Base-by-base conservation (phyloP, 2,329 filamentous ascomycete species). In the Furcasterigmium sp. region DNA sequence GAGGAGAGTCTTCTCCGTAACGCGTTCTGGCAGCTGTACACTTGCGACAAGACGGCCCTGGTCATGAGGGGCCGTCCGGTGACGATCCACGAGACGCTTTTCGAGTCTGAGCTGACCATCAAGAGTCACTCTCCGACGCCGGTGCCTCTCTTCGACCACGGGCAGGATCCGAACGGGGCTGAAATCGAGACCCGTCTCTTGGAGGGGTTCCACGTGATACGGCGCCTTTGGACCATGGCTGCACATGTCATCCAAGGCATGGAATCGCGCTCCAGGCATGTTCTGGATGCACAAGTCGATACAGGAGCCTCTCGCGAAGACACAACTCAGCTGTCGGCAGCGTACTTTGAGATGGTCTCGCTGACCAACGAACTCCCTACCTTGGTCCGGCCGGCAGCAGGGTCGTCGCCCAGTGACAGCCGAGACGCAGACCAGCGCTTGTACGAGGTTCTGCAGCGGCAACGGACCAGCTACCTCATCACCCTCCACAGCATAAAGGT, bases 41-140 rank as follows among this genome's bases (percentile, higher is more conserved):
- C 66, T 50, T 63, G 62, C 4, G 64, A 68, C 42, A 65, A 67
- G 41, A 64, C 62, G 1, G 62, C 63, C 1, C 57, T 62, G 1
- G 59, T 67, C 10, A 46, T 67, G 2, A 69, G 68, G 35, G 63
- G 63, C 7, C 60, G 65, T 0, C 68, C 68, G 3, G 69, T 70
- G 6, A 69, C 67, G 0, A 62, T 71, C n/a, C 67, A 69, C 50
- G 64, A 66, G 42, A 67, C 61, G 44, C 67, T 62, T 0, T 70
- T 69, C 39, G 62, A 68, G 30, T 53, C 59, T 0, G 64, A 60
- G 6, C 66, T 70, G 20, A 68, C 64, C 0, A 15, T 32, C 13
- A 2, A 36, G 13, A 26, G 37, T 17, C 41, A 26, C 4, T 34
- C 29, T 8, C 19, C 1, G 5, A 8, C 14, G 13, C 11, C 35